Evolutionary conservation across 768 basidiomycete species (phyloP).

Genomic region (Mycena rebaudengoi): DNA sequence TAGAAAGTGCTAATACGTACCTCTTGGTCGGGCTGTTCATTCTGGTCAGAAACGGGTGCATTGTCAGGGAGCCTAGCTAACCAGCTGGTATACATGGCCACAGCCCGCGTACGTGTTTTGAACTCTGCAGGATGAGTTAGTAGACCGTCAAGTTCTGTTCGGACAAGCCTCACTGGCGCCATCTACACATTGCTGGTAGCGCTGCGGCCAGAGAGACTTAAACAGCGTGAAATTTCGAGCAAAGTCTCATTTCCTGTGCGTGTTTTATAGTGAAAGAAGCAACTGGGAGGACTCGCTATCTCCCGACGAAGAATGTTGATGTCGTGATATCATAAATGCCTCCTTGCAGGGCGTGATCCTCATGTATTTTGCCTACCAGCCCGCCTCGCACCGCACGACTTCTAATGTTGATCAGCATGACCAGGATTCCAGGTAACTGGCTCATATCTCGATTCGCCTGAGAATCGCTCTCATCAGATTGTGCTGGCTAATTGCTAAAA

Average conservation of each 20-base stretch:
- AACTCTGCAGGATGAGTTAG: conserved; percentile 55
- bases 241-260: neutral
- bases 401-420: conserved; percentile 25
- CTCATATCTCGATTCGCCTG: conserved; percentile 21
- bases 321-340: conserved; percentile 17
- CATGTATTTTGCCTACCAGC: conserved; percentile 17
- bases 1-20: conserved; percentile 44
- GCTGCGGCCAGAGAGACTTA: conserved; percentile 27
- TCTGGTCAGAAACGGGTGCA: conserved; percentile 9
- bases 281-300: conserved; percentile 15
- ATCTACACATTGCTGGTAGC: conserved; percentile 66
- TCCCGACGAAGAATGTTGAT: conserved; percentile 20
- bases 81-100: conserved; percentile 61
- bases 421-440: conserved; percentile 24
- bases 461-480: conserved; percentile 26
- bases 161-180: conserved; percentile 66
- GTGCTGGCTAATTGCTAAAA: conserved; percentile 18
- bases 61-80: conserved; percentile 39
- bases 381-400: conserved; percentile 17
- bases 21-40: conserved; percentile 65
- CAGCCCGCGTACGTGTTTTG: conserved; percentile 68
- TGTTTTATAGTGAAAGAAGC: conserved; percentile 29
- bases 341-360: conserved; percentile 15
- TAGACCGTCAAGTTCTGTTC: conserved; percentile 15
- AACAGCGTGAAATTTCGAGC: conserved; percentile 12